Evolutionary conservation across 2,329 filamentous ascomycete species (phyloP), one percentile per base, ranked within the genome.

Genomic region (Talaromyces sp.): DNA sequence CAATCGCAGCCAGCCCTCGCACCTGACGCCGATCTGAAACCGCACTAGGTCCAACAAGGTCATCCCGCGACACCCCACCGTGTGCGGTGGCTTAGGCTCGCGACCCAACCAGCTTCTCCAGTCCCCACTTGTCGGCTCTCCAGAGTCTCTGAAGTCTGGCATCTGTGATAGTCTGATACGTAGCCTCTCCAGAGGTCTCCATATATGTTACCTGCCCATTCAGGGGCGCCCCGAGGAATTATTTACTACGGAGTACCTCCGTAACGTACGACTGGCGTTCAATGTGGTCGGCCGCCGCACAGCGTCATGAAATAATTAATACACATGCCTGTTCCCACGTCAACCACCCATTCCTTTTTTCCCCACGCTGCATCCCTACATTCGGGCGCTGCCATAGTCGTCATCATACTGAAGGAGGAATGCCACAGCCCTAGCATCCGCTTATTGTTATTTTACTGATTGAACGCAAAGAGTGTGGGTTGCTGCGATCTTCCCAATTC

Each of bases 11-110:
- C 27, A 21, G 5, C 4, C 27, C 26, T 38, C 4, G 10, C 19
- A 8, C 24, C 54, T 57, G 57, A 56, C 56, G 60, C 60, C 49
- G 56, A 62, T 62, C 60, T 59, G 60, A 62, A 62, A 62, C 60
- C 13, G 31, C 56, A 26, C 60, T 59, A 59, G 26, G 24, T 53
- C 19, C 27, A 14, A 49, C n/a, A n/a, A 35, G 56, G 56, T 46
- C 53, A 59, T 59, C 56, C 56, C 60, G 60, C 46, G 57, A 49
- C 55, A 51, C 49, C 24, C 43, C 19, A 21, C 41, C 17, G 41
- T 6, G n/a, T 21, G 41, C 41, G n/a, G 17, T 19, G 19, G n/a
- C n/a, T 46, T 46, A 11, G n/a, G 43, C n/a, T 46, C 19, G 19
- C 35, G 6, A 8, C 6, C 35, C 35, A 38, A 35, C 32, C 32